Evolutionary conservation across 192 early-diverging fungal species (phyloP), one percentile per base, ranked within the genome.

Genomic region (Dissophora ornata): DNA sequence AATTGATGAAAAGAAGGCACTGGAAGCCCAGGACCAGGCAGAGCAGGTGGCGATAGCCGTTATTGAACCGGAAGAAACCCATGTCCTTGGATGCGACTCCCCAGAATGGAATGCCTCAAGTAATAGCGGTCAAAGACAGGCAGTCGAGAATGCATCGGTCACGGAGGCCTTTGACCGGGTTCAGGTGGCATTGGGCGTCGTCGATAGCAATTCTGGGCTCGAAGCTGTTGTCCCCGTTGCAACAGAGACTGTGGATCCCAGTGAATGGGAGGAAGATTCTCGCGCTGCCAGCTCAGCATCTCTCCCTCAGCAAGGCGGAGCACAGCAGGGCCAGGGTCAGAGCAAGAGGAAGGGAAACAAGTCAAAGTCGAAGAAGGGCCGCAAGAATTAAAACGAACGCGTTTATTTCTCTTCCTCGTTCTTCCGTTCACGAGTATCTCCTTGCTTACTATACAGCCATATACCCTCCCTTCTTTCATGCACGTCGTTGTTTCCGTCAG

Each of bases 71-170:
- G 67, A 66, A 42, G 41, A 44, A 9, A 74, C 71, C 0, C 71
- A 66, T 60, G 71, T 74, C 15, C 62, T 74, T 21, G 71, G 71
- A 25, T 28, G 49, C 24, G 71, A 22, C 9, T 74, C 71, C 0
- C 71, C 71, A 4, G 71, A 66, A 10, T 74, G 49, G 56, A 61
- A 13, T 1, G 50, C 22, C 28, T 38, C 38, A 25, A 28, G 16
- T n/a, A 9, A 41, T 9, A 21, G 57, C 40, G 18, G 19, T 38
- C 36, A 38, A n/a, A n/a, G 44, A 16, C 44, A n/a, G 44, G 44
- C 44, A 4, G 66, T 48, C 2, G 48, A 52, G 2, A 16, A 16
- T 9, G 12, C 41, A 15, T 21, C 52, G 26, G 40, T 46, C 8
- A 59, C 42, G 24, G 36, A 47, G 4, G 25, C 66, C 1, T 49